Percentiles rank a stretch among this genome's conserved stretches.
These are phyloP conservation scores for Microsporum ferrugineum DNA, from an alignment of 2,329 filamentous ascomycete genomes.

Conservation along the genomic window DNA sequence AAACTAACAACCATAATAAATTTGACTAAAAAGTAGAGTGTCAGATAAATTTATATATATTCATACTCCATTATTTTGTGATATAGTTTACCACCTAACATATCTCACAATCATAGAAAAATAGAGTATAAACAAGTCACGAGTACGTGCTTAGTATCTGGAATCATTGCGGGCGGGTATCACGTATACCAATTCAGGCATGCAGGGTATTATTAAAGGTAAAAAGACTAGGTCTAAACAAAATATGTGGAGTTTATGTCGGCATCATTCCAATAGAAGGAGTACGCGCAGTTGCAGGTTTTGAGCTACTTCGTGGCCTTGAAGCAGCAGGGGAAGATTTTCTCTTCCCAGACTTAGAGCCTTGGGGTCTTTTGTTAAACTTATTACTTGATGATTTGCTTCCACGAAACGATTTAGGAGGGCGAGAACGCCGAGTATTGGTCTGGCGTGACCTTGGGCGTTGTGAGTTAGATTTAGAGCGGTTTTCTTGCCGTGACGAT, in stretches of 20 bases:
- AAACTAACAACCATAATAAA: too few species aligned
- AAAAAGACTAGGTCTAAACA: neutral
- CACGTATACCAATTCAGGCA: neutral
- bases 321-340: slow-evolving; percentile 5
- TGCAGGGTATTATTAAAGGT: neutral
- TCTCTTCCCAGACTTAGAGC: neutral
- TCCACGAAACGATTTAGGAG: neutral
- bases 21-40: too few species aligned
- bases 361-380: slow-evolving; percentile 6
- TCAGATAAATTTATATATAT: neutral
- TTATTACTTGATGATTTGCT: neutral
- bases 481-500: neutral
- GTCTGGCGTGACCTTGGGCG: neutral
- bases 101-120: neutral
- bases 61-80: neutral
- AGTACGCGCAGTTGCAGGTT: slow-evolving; percentile 8
- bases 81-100: neutral
- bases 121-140: neutral
- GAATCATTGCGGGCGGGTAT: neutral
- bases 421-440: slow-evolving; percentile 4
- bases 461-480: neutral
- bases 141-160: neutral
- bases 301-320: slow-evolving; percentile 8
- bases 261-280: slow-evolving; percentile 30
- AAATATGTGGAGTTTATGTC: slow-evolving; percentile 15